Conservation (phyloP, 345 rosid species). For the Eucalyptus guilfoylei region DNA sequence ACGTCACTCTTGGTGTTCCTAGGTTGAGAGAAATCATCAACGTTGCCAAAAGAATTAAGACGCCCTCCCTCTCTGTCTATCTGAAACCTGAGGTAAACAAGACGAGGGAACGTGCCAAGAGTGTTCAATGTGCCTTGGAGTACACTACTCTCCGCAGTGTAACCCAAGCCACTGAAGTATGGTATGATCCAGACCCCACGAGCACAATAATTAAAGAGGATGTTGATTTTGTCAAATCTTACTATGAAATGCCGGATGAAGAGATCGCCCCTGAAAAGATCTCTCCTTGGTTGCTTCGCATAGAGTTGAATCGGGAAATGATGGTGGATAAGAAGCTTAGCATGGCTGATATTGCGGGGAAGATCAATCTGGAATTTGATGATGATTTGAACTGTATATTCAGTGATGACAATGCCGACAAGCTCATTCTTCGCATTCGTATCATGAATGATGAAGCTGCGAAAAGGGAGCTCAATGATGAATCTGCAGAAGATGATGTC, state of each 20-base stretch:
- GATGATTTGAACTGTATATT: slow-evolving; percentile 87
- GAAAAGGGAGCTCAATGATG: slow-evolving; percentile 68
- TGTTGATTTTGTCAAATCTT: slow-evolving; percentile 86
- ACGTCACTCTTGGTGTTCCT: slow-evolving; percentile 96
- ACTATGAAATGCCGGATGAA: slow-evolving; percentile 98
- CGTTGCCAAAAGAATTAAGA: slow-evolving; percentile 88
- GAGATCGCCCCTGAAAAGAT: slow-evolving; percentile 84
- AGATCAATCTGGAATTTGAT: slow-evolving; percentile 87
- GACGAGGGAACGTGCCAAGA: slow-evolving; percentile 89
- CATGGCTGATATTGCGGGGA: slow-evolving; percentile 94
- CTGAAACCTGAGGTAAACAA: slow-evolving; percentile 60
- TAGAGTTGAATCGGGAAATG: slow-evolving; percentile 96
- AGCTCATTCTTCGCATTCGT: slow-evolving; percentile 80
- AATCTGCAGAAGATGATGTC: slow-evolving; percentile 96
- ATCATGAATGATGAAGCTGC: slow-evolving; percentile 96
- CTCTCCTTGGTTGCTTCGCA: slow-evolving; percentile 95
- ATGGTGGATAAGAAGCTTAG: slow-evolving; percentile 94
- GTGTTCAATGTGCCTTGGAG: slow-evolving; percentile 91
- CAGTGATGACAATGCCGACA: slow-evolving; percentile 91
- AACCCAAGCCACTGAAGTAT: slow-evolving; percentile 90
- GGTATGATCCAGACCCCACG: slow-evolving; percentile 97
- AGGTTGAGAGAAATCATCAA: slow-evolving; percentile 93
- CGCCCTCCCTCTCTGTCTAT: slow-evolving; percentile 86
- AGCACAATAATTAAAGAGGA: slow-evolving; percentile 90
- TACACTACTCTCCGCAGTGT: slow-evolving; percentile 95